These are phyloP conservation scores for Parachaetomium inaequale DNA, from an alignment of 495 filamentous ascomycete species.

Conservation along the genomic window DNA sequence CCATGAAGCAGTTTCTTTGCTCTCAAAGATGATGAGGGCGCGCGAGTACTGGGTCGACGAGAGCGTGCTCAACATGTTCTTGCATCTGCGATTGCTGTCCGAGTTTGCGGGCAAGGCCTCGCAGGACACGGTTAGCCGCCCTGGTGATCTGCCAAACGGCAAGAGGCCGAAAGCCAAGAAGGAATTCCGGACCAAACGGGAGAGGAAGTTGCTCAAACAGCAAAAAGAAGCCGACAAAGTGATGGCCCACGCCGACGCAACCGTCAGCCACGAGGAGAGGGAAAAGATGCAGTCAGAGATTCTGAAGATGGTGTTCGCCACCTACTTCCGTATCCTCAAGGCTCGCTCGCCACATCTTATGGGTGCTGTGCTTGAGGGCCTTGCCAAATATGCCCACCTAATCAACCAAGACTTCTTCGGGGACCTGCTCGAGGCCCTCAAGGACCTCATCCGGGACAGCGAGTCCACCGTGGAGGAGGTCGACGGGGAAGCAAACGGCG, in stretches of 20 bases:
- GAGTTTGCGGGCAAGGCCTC: conserved; percentile 85
- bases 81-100: conserved; percentile 80
- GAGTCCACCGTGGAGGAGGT: conserved; percentile 44
- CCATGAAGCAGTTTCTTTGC: conserved; percentile 76
- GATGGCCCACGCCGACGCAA: conserved; percentile 86
- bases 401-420: conserved; percentile 99
- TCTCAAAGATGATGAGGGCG: conserved; percentile 92
- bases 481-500: conserved; percentile 20
- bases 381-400: conserved; percentile 85
- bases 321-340: conserved; percentile 93
- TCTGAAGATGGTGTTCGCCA: conserved; percentile 89
- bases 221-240: conserved; percentile 86
- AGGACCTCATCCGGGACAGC: conserved; percentile 77
- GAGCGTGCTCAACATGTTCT: conserved; percentile 82
- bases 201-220: conserved; percentile 66
- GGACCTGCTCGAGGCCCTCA: conserved; percentile 87
- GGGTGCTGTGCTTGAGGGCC: conserved; percentile 84
- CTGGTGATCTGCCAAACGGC: conserved; percentile 41
- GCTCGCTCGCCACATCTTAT: conserved; percentile 72
- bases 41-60: conserved; percentile 77
- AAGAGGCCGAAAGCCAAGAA: conserved; percentile 72
- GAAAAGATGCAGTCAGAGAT: conserved; percentile 92
- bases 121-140: conserved; percentile 62
- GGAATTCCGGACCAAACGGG: conserved; percentile 47
- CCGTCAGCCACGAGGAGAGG: conserved; percentile 84